Conservation (phyloP, 768 basidiomycete species). For the Tremella fuciformis region DNA sequence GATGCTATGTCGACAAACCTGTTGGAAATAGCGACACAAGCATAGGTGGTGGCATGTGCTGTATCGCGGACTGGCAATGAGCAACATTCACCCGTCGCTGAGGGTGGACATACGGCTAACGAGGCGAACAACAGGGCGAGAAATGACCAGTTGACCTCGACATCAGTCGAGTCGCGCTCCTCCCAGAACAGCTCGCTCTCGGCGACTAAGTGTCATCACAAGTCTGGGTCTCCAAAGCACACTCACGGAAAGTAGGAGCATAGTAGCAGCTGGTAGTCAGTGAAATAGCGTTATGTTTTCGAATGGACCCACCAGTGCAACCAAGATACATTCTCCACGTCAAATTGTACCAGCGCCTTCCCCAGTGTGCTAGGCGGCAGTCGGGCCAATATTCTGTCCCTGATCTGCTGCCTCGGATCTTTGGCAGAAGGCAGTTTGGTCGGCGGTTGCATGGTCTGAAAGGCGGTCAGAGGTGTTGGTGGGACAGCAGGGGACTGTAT, state of each 20-base stretch:
- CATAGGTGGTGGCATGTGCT: conserved; percentile 22
- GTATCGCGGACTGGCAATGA: conserved; percentile 14
- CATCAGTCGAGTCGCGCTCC: conserved; percentile 22
- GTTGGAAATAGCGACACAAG: conserved; percentile 1
- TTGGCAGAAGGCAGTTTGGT: too few relatives aligned
- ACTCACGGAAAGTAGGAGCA: conserved; percentile 1
- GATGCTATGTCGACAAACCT: neutral
- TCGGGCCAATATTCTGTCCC: neutral
- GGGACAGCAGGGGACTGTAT: too few relatives aligned
- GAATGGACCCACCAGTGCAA: conserved; percentile 13
- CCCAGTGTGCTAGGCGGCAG: conserved; percentile 9
- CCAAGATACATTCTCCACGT: conserved; percentile 19
- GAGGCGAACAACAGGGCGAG: conserved; percentile 24
- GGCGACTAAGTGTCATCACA: neutral
- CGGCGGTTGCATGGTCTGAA: too few relatives aligned
- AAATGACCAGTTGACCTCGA: conserved; percentile 31
- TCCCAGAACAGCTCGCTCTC: conserved; percentile 32
- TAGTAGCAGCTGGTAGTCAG: conserved; percentile 7
- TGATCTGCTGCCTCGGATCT: too few relatives aligned
- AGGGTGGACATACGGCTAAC: conserved; percentile 15
- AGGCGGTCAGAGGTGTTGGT: too few relatives aligned
- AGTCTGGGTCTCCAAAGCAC: too few relatives aligned
- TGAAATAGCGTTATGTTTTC: too few relatives aligned
- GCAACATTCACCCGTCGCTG: neutral
- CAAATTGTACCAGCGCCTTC: conserved; percentile 9